Base-by-base conservation (phyloP, 1,284 basidiomycete genomes). In the Chalciporus sp. region DNA sequence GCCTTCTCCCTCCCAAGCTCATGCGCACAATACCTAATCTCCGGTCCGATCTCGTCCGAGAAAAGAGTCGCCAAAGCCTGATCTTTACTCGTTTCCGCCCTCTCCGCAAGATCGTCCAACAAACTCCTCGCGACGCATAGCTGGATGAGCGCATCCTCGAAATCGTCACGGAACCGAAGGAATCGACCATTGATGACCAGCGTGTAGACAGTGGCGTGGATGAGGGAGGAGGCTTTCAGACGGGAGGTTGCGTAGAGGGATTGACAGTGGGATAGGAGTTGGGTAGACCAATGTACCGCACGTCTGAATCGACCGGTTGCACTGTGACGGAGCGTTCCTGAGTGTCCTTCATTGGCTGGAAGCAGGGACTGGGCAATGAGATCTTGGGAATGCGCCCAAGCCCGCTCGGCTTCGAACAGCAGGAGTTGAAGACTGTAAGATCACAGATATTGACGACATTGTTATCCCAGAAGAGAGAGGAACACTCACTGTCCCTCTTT, bases 11-110 rank as follows among this genome's bases (percentile, higher is more conserved):
- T 74, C 2, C 86, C 86, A 27, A 96, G 80, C 67, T 95, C 90
- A 68, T 98, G 96, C 0, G 95, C 94, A 61, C 90, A 93, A 74
- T 95, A 91, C 47, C 96, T 81, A 57, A 98, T 92, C 72, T 97
- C 88, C 0, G 96, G 94, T 41, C 93, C 89, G 57, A 95, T 86
- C 57, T 90, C 86, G 68, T 98, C 95, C 17, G 89, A 82, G 66
- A 93, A 92, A 48, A 92, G 81, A 31, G 85, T 82, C 11, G 94
- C 92, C 6, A 98, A 81, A 0, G 95, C 96, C 72, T 97, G 93
- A 52, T 94, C 90, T 42, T 90, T 84, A 63, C 92, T 94, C n/a
- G 86, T 88, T n/a, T 72, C 69, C 3, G 90, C 89, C 12, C 78
- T 74, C 23, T 78, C 74, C 1, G 89, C 86, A 10, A 98, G 78